Conservation (phyloP, 768 basidiomycete species). For the Neoboletus brunneissimus region DNA sequence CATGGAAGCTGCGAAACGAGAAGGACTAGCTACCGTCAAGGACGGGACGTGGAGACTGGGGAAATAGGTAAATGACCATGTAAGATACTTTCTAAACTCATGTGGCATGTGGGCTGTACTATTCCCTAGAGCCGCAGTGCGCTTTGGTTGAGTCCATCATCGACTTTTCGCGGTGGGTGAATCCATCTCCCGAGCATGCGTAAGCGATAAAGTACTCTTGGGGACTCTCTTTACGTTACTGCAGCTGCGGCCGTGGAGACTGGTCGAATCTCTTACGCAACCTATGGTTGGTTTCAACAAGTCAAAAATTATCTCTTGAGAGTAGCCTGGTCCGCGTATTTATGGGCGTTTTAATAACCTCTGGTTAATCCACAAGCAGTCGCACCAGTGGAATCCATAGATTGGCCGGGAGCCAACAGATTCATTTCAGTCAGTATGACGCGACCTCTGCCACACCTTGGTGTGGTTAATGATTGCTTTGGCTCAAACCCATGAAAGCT, state of each 20-base stretch:
- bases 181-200: neutral
- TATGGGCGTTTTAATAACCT: neutral
- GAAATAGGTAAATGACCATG: conserved; percentile 9
- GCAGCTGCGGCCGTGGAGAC: neutral
- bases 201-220: neutral
- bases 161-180: neutral
- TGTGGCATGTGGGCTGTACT: neutral
- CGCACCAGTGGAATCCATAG: neutral
- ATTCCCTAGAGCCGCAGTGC: neutral
- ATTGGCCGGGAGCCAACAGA: neutral
- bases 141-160: neutral
- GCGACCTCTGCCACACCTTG: neutral
- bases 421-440: neutral
- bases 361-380: neutral
- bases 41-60: conserved; percentile 70
- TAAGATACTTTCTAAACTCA: neutral
- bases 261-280: neutral
- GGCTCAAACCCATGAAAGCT: too few species aligned
- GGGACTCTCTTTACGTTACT: too few species aligned
- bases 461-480: too few species aligned
- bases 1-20: conserved; percentile 76
- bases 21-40: conserved; percentile 67
- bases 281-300: neutral
- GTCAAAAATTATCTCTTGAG: neutral
- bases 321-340: neutral